Conservation (phyloP, 768 basidiomycete species). For the Exsudoporus frostii region DNA sequence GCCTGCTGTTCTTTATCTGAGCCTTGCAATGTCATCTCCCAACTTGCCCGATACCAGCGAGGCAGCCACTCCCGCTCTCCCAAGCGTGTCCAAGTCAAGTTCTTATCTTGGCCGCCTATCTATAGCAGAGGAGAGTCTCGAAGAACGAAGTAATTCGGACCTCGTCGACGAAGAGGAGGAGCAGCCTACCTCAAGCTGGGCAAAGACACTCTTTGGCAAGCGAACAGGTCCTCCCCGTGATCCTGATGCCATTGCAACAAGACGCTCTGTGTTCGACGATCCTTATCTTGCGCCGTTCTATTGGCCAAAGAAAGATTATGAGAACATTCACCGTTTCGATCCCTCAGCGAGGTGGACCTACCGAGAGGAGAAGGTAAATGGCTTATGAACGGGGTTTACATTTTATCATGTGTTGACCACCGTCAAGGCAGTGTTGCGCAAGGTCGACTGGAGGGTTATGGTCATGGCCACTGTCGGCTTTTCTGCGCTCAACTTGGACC, state of each 20-base stretch:
- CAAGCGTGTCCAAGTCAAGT: neutral
- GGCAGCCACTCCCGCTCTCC: neutral
- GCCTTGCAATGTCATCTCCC: neutral
- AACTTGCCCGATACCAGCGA: neutral
- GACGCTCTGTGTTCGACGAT: slow-evolving; percentile 52
- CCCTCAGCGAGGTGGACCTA: slow-evolving; percentile 57
- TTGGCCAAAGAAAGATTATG: slow-evolving; percentile 50
- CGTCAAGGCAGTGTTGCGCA: slow-evolving; percentile 44
- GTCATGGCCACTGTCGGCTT: slow-evolving; percentile 54
- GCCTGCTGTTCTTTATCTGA: neutral
- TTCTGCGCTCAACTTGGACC: slow-evolving; percentile 53
- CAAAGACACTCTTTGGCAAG: neutral
- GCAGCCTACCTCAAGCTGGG: neutral
- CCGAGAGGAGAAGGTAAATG: slow-evolving; percentile 47
- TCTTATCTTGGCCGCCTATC: neutral
- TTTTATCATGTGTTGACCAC: neutral
- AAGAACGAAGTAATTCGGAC: neutral
- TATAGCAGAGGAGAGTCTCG: neutral
- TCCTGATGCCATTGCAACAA: slow-evolving; percentile 44
- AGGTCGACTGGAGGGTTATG: slow-evolving; percentile 63
- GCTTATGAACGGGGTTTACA: neutral
- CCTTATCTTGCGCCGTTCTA: slow-evolving; percentile 31
- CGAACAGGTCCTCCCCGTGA: slow-evolving; percentile 1
- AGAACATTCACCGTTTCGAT: slow-evolving; percentile 57
- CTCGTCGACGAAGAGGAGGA: slow-evolving; percentile 10